Base-by-base conservation (phyloP, 805 yeast genomes). In the Vanderwaltozyma tropicalis region DNA sequence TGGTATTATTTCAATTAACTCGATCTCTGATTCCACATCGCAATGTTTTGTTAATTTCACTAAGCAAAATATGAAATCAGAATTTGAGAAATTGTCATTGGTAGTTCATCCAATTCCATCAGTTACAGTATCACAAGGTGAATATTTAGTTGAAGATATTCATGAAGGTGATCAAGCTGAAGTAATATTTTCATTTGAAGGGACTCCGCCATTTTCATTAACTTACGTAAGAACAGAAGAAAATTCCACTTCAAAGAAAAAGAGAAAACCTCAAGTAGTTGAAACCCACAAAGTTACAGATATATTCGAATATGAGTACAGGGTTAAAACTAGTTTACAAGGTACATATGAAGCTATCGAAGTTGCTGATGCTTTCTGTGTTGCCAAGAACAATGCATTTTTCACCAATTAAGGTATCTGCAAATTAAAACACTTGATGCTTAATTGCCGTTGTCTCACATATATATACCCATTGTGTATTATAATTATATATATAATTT, bases 151-250 rank as follows among this genome's bases (percentile, higher is more conserved):
- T 39, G 88, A 79, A 52, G 89, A 85, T 57, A 83, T 92, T 31
- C 94, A 87, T 51, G 94, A 86, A 55, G 98, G 97, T 33, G 98
- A 92, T 47, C 84, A 82, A 52, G 88, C 94, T 1, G 95, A 87
- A 54, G 76, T 92, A 34, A 72, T 72, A 2, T 89, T 92, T 62
- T 71, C 76, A 16, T 83, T 92, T 51, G 72, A 73, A 25, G 98
- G 98, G 13, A 73, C 78, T 0, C 95, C 97, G 10, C 99, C 99
- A 11, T 92, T 89, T 64, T 66, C 78, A 29, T 69, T 92, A 46
- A 83, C 88, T 1, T 92, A 88, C 54, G 81, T 81, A 8, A 72
- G 97, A 53, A 78, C 82, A 5, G 72, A 74, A 38, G 71, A 70
- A 34, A 44, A 57, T 14, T 66, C 60, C 17, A 65, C 60, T 13